Evolutionary conservation across 768 basidiomycete species (phyloP), one percentile per base, ranked within the genome.

Genomic region (Paxillus ammoniavirescens): DNA sequence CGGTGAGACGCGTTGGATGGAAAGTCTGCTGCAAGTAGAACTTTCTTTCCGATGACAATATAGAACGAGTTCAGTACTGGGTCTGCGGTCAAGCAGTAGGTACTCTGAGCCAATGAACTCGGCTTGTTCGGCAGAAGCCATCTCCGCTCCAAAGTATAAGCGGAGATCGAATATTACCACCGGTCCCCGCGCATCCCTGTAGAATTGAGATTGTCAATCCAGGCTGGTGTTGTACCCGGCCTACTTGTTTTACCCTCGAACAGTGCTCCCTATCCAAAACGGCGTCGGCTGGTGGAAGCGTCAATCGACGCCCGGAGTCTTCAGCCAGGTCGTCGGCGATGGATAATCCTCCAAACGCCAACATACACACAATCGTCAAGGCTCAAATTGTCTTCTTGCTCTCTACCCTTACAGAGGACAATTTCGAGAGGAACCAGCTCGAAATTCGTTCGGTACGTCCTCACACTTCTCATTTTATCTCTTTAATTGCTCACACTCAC

Each of bases 351-450:
- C 82, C 87, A 74, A 86, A 73, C 68, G 85, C 87, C 70, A 91
- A 90, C 72, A 91, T 93, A 67, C 86, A 91, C 73, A 92, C 89
- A 69, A 93, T 93, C 72, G 91, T 93, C 76, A 91, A 91, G 74
- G 90, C 95, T 55, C 95, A 99, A 79, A 95, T 99, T 68, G 94
- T 96, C 61, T 98, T 99, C 75, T 81, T 98, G 54, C 82, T 99
- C 60, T 93, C 92, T 28, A 98, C 93, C 26, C 83, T 98, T 57
- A 93, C 92, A 54, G 96, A 98, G 75, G 96, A 98, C 65, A 94
- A 93, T 74, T 99, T 93, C 69, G 91, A 92, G 68, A 84, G 91
- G 68, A 93, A 97, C 73, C 88, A 94, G 69, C 75, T 84, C 52
- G 95, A 99, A 77, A 97, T 99, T 65, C 87, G 93, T 67, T 92